phyloP scores from a whole-genome alignment of 208 protist species.

The Phytomonas francai region DNA sequence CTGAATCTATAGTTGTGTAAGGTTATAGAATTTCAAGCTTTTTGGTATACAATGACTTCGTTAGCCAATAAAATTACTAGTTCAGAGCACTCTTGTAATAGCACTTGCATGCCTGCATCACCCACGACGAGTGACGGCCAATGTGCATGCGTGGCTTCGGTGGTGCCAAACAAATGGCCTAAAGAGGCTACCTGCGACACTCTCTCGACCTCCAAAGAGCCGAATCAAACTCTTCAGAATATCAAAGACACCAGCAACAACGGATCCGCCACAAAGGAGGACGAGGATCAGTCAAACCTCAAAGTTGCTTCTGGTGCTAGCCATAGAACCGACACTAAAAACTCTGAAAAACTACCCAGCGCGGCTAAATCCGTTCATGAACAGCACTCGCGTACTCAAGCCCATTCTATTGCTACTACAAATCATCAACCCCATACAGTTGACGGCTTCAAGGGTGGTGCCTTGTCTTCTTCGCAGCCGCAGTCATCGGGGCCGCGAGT shows the following conservation, averaged over 20 bases:
- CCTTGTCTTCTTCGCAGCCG: neutral
- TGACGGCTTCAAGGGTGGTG: neutral
- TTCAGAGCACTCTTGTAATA: neutral
- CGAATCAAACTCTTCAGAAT: neutral
- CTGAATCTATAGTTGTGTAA: neutral
- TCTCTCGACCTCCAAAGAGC: neutral
- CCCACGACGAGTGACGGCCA: neutral
- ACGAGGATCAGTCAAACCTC: neutral
- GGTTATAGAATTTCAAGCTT: neutral
- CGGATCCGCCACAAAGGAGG: neutral
- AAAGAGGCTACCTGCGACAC: neutral
- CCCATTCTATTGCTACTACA: neutral
- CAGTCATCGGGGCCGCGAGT: neutral
- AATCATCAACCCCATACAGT: neutral
- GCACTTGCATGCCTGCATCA: neutral
- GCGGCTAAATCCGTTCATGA: neutral
- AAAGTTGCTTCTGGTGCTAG: neutral
- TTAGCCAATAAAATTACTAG: neutral
- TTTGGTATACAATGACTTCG: neutral
- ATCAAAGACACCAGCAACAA: neutral
- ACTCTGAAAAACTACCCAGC: neutral
- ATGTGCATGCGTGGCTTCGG: neutral
- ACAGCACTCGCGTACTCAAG: neutral
- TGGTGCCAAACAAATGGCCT: neutral
- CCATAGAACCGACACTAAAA: neutral